Conservation (phyloP, 2,329 filamentous ascomycete species). For the Ophiostoma populinum region DNA sequence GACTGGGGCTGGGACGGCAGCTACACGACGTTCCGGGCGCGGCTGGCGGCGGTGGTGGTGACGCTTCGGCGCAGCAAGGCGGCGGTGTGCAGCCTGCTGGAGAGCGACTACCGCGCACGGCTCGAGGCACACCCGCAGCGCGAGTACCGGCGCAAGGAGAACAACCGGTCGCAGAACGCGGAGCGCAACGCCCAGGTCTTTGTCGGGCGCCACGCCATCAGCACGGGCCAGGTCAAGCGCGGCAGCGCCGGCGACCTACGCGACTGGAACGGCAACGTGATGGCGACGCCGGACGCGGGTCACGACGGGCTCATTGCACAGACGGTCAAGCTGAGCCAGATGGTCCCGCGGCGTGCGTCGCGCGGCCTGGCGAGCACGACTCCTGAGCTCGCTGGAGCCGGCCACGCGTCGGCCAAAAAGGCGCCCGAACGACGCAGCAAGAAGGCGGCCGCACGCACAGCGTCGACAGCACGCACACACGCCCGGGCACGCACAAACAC, state of each 20-base stretch:
- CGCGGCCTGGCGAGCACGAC: no score
- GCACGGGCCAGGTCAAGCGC: constrained; percentile 7
- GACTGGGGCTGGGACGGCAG: constrained; percentile 11
- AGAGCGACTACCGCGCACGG: constrained; percentile 10
- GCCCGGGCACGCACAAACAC: no score
- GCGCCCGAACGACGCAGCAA: no score
- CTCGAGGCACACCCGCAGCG: constrained; percentile 10
- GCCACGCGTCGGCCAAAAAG: no score
- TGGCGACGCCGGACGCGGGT: constrained; percentile 4
- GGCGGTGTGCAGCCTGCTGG: constrained; percentile 11
- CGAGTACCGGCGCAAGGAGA: constrained; percentile 12
- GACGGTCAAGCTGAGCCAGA: constrained; percentile 5
- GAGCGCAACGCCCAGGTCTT: constrained; percentile 12
- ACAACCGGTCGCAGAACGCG: constrained; percentile 12
- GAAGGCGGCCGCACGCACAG: no score
- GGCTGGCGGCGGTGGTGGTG: constrained; percentile 9
- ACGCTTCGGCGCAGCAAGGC: constrained; percentile 11
- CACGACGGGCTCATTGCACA: constrained; percentile 10
- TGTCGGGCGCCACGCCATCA: constrained; percentile 11
- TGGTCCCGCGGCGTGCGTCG: no score
- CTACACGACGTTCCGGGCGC: constrained; percentile 7
- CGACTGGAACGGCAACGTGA: constrained; percentile 11
- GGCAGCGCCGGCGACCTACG: constrained; percentile 6
- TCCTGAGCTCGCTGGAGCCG: no score
- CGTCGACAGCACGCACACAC: no score